Conservation (phyloP, 2,329 filamentous ascomycete species). For the Penicillium sp. region DNA sequence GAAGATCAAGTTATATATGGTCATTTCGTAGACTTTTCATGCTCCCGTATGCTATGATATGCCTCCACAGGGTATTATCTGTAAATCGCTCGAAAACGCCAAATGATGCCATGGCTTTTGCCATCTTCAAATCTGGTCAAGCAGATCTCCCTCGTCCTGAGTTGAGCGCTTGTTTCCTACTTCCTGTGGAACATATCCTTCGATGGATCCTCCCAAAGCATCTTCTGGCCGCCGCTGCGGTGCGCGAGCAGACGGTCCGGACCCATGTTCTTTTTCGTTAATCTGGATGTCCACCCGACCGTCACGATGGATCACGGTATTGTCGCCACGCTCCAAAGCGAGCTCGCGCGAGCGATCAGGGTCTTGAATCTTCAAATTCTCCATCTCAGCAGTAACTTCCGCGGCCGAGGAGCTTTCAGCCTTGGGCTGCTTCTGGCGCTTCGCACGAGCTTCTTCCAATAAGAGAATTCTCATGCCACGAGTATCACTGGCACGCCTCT, state of each 20-base stretch:
- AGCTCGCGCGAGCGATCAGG: conserved; percentile 29
- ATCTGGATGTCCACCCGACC: conserved; percentile 37
- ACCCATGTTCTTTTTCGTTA: conserved; percentile 31
- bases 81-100: conserved; percentile 18
- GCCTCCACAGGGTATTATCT: conserved; percentile 18
- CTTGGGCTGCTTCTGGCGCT: conserved; percentile 18
- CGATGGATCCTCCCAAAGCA: conserved; percentile 41
- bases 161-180: conserved; percentile 16
- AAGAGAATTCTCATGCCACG: conserved; percentile 60
- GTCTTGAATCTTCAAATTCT: conserved; percentile 24
- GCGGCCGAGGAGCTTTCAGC: conserved; percentile 14
- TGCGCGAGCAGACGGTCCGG: conserved; percentile 21
- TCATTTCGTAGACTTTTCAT: conserved; percentile 21
- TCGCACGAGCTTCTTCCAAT: conserved; percentile 60
- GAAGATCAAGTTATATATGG: conserved; percentile 5
- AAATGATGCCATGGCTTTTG: conserved; percentile 12
- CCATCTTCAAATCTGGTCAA: conserved; percentile 38
- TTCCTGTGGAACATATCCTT: conserved; percentile 41
- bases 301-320: conserved; percentile 22
- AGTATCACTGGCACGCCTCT: conserved; percentile 59
- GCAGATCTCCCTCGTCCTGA: conserved; percentile 52
- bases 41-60: conserved; percentile 10
- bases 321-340: conserved; percentile 39
- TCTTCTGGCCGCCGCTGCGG: conserved; percentile 37
- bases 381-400: conserved; percentile 25